Percentiles rank a stretch among this genome's conserved stretches.
phyloP scores from a whole-genome alignment of 2,329 filamentous ascomycete genomes.

The Ceratocystis ficicola region DNA sequence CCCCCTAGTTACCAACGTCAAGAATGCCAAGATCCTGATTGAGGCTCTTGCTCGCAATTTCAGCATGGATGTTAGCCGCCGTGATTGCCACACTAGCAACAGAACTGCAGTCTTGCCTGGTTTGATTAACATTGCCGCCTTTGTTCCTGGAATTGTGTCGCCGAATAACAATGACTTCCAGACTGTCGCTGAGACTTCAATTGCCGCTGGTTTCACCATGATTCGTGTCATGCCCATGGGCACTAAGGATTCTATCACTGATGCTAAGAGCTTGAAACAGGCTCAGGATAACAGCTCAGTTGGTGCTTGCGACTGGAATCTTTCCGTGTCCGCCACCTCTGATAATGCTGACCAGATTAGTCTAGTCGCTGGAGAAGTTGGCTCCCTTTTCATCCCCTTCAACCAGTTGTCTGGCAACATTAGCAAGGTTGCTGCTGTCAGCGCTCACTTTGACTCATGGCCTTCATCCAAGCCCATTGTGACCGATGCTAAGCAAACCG shows the following conservation, averaged over 20 bases:
- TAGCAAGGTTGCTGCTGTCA: slow-evolving; percentile 69
- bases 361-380: slow-evolving; percentile 59
- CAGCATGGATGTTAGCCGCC: slow-evolving; percentile 65
- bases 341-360: slow-evolving; percentile 64
- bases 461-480: slow-evolving; percentile 66
- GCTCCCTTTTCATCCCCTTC: slow-evolving; percentile 72
- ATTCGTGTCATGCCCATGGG: slow-evolving; percentile 67
- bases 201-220: slow-evolving; percentile 68
- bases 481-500: slow-evolving; percentile 68
- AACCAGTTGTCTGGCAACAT: slow-evolving; percentile 72
- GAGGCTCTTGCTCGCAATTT: slow-evolving; percentile 88
- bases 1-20: slow-evolving; percentile 94
- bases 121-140: slow-evolving; percentile 66
- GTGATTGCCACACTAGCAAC: slow-evolving; percentile 88
- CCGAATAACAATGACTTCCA: slow-evolving; percentile 55
- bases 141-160: slow-evolving; percentile 60
- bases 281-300: slow-evolving; percentile 59
- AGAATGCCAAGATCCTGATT: slow-evolving; percentile 94
- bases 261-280: slow-evolving; percentile 56
- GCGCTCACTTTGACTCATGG: slow-evolving; percentile 67
- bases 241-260: slow-evolving; percentile 58
- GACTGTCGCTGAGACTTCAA: slow-evolving; percentile 57
- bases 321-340: slow-evolving; percentile 62
- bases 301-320: slow-evolving; percentile 65
- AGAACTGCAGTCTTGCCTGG: slow-evolving; percentile 61